Evolutionary conservation across 2,329 filamentous ascomycete species (phyloP).

Genomic region (Aureobasidium sp.): DNA sequence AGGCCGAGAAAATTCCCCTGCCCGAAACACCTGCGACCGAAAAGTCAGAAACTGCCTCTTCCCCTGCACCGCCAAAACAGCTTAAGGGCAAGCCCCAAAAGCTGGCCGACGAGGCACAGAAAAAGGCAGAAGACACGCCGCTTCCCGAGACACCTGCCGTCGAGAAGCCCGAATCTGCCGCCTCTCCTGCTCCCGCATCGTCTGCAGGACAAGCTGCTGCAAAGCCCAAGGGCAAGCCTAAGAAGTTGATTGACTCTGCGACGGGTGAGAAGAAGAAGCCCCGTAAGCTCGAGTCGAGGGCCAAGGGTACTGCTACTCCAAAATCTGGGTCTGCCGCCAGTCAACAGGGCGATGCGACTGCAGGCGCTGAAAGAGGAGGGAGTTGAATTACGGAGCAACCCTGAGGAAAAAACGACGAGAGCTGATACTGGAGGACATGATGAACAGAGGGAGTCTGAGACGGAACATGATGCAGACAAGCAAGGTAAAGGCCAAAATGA

Average conservation of each 20-base stretch:
- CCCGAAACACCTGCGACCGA: constrained; percentile 2
- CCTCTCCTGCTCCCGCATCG: not conserved
- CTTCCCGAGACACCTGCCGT: not conserved
- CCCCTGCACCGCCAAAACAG: not conserved
- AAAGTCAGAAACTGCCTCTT: not conserved
- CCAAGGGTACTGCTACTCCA: not conserved
- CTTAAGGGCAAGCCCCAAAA: constrained; percentile 6
- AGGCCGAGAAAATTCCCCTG: not conserved
- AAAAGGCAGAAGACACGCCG: not conserved
- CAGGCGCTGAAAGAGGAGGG: not conserved
- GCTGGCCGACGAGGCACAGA: constrained; percentile 4
- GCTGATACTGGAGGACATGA: not conserved
- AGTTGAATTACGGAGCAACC: constrained; percentile 10
- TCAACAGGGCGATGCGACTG: not conserved
- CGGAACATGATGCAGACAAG: not conserved
- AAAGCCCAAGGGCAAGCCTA: constrained; percentile 10
- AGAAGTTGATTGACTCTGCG: constrained; percentile 5
- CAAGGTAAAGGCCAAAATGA: not conserved
- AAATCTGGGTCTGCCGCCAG: constrained; percentile 3
- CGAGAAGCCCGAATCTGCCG: constrained; percentile 1
- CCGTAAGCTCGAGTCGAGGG: constrained; percentile 1
- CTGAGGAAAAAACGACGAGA: not conserved
- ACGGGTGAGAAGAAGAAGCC: constrained; percentile 15
- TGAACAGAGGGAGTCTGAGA: not conserved
- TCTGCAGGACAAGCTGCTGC: not conserved